A percentile compares a stretch with the other conserved stretches of the same genome.
Evolutionary conservation across 176 grass and related monocot genomes (phyloP).

Genomic region (Microstegium vimineum): DNA sequence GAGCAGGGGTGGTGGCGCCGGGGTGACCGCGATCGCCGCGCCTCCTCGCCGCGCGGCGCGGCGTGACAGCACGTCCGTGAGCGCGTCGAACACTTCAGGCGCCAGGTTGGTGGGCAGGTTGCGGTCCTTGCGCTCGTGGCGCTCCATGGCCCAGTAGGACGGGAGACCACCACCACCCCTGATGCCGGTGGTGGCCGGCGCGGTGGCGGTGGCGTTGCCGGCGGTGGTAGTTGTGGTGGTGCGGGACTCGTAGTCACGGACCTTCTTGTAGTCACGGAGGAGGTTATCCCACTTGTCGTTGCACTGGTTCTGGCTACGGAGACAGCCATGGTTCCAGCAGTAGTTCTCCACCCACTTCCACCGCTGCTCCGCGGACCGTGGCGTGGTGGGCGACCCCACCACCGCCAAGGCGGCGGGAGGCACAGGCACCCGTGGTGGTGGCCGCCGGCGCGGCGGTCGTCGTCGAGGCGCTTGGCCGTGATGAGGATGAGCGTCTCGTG

Average conservation of each 20-base stretch:
- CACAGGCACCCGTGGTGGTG: neutral
- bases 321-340: constrained; percentile 91
- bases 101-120: constrained; percentile 94
- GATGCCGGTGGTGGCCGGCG: neutral
- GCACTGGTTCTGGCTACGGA: constrained; percentile 99
- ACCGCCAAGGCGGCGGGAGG: neutral
- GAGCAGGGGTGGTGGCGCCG: constrained; percentile 20
- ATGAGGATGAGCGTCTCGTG: constrained; percentile 98
- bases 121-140: constrained; percentile 78
- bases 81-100: constrained; percentile 72
- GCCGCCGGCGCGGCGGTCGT: constrained; percentile 61
- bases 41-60: constrained; percentile 60
- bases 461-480: constrained; percentile 86
- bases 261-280: constrained; percentile 99
- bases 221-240: neutral
- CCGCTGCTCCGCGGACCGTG: constrained; percentile 80
- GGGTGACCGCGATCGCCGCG: neutral
- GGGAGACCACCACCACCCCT: neutral
- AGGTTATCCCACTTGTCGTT: constrained; percentile 99
- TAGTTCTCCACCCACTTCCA: constrained; percentile 99
- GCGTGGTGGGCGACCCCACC: constrained; percentile 31
- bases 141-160: constrained; percentile 95
- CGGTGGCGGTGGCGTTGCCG: neutral
- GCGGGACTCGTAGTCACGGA: constrained; percentile 84
- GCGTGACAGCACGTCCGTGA: constrained; percentile 78